Percentiles rank a stretch among this genome's conserved stretches.
These are phyloP conservation scores for Tolypocladium paradoxum DNA, from an alignment of 2,329 filamentous ascomycete species.

Conservation along the genomic window DNA sequence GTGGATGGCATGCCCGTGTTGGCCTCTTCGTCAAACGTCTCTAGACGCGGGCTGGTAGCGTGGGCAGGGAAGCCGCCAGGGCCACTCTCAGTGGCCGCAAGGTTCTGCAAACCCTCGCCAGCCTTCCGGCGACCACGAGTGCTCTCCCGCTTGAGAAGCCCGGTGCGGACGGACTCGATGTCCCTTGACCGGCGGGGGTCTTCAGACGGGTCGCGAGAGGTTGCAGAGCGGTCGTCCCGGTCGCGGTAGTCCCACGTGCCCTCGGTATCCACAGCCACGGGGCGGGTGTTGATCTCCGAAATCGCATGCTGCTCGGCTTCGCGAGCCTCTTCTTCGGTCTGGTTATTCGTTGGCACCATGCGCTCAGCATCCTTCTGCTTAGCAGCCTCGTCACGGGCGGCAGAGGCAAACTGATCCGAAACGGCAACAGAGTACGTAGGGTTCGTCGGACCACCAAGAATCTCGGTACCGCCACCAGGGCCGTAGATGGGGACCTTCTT, in stretches of 20 bases:
- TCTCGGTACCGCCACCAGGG: slow-evolving; percentile 60
- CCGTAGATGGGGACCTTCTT: slow-evolving; percentile 78
- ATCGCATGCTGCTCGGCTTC: slow-evolving; percentile 33
- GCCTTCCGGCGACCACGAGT: slow-evolving; percentile 38
- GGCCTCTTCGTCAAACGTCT: slow-evolving; percentile 33
- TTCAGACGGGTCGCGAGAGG: slow-evolving; percentile 18
- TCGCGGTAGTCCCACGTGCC: slow-evolving; percentile 11
- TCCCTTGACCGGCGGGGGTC: slow-evolving; percentile 26
- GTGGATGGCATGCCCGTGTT: slow-evolving; percentile 21
- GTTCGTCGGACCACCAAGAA: slow-evolving; percentile 57
- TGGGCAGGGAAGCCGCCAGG: slow-evolving; percentile 13
- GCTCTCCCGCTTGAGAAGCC: slow-evolving; percentile 30
- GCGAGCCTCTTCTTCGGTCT: slow-evolving; percentile 15
- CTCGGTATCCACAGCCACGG: slow-evolving; percentile 14
- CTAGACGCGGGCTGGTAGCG: slow-evolving; percentile 20
- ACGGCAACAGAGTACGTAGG: slow-evolving; percentile 74
- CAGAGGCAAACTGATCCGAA: slow-evolving; percentile 53
- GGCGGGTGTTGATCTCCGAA: slow-evolving; percentile 31
- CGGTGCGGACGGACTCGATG: slow-evolving; percentile 24
- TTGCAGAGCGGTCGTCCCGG: slow-evolving; percentile 6
- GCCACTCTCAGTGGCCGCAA: slow-evolving; percentile 16
- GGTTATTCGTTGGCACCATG: slow-evolving; percentile 41
- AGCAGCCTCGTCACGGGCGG: slow-evolving; percentile 48
- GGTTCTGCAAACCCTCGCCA: slow-evolving; percentile 31
- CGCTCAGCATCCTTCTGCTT: slow-evolving; percentile 54